These are phyloP conservation scores for Apiotrichum veenhuisii DNA, from an alignment of 1,284 basidiomycete genomes.

Conservation along the genomic window DNA sequence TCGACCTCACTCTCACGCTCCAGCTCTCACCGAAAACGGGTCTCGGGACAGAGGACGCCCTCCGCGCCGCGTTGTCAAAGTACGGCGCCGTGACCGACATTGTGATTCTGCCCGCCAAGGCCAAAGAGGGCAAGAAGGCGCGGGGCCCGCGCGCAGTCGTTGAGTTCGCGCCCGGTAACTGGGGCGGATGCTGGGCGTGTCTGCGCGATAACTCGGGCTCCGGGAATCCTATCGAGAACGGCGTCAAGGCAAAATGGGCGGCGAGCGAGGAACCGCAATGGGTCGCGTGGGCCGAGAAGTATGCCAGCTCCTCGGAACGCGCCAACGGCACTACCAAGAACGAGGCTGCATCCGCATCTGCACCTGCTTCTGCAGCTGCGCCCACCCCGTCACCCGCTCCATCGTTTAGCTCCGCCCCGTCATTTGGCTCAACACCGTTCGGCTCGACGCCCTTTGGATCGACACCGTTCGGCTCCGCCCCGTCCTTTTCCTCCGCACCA, in stretches of 20 bases:
- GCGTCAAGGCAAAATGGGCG: slow-evolving; percentile 64
- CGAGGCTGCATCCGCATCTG: background rate
- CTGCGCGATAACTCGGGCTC: slow-evolving; percentile 34
- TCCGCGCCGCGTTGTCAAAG: slow-evolving; percentile 20
- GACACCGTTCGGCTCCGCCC: background rate
- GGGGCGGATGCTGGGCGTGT: slow-evolving; percentile 49
- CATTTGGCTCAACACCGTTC: slow-evolving; percentile 20
- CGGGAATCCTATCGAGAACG: slow-evolving; percentile 51
- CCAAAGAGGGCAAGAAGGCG: slow-evolving; percentile 40
- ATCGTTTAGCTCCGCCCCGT: slow-evolving; percentile 1
- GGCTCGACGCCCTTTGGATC: background rate
- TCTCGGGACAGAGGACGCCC: slow-evolving; percentile 14
- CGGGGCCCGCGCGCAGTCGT: slow-evolving; percentile 51
- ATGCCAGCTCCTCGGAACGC: background rate
- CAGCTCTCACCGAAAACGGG: slow-evolving; percentile 32
- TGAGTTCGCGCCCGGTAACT: slow-evolving; percentile 50
- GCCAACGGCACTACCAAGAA: background rate
- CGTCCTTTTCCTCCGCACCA: slow-evolving; percentile 5
- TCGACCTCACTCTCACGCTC: slow-evolving; percentile 41
- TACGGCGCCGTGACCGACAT: slow-evolving; percentile 45
- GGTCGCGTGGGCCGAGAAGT: slow-evolving; percentile 60
- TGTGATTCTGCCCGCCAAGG: slow-evolving; percentile 24
- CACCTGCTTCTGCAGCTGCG: background rate
- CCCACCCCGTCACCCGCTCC: slow-evolving; percentile 4
- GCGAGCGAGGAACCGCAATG: slow-evolving; percentile 68